Conservation (phyloP, 805 yeast genomes). For the Saccharomycopsis amapae region DNA sequence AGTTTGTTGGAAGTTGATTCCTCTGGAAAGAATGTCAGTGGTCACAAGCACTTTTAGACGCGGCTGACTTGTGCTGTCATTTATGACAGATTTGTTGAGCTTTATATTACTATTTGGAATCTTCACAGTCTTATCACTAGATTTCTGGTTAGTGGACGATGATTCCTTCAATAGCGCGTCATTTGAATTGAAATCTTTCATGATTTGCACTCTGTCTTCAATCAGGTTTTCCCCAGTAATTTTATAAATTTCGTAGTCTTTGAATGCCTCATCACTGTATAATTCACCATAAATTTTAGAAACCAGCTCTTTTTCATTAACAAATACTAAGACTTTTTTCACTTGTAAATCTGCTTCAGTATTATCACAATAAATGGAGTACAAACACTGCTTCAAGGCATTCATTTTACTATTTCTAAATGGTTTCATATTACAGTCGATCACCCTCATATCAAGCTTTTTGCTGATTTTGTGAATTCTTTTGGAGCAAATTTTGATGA, state of each 20-base stretch:
- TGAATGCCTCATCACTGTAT: slow-evolving; percentile 26
- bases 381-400: slow-evolving; percentile 82
- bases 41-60: slow-evolving; percentile 67
- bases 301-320: slow-evolving; percentile 65
- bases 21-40: slow-evolving; percentile 86
- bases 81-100: slow-evolving; percentile 9
- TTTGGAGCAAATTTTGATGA: slow-evolving; percentile 61
- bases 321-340: slow-evolving; percentile 80
- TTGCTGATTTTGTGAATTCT: slow-evolving; percentile 79
- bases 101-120: slow-evolving; percentile 16
- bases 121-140: too few species aligned
- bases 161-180: too few species aligned
- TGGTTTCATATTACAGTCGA: slow-evolving; percentile 73
- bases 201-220: slow-evolving; percentile 44
- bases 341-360: slow-evolving; percentile 61
- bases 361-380: slow-evolving; percentile 78
- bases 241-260: slow-evolving; percentile 52
- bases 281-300: slow-evolving; percentile 50
- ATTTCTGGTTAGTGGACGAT: too few species aligned
- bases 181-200: slow-evolving; percentile 3
- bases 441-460: slow-evolving; percentile 60
- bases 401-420: slow-evolving; percentile 77
- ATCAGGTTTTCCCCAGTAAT: slow-evolving; percentile 60
- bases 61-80: neutral
- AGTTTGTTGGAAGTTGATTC: slow-evolving; percentile 76